phyloP scores from a whole-genome alignment of 768 basidiomycete species.

The Tulasnella sp. region DNA sequence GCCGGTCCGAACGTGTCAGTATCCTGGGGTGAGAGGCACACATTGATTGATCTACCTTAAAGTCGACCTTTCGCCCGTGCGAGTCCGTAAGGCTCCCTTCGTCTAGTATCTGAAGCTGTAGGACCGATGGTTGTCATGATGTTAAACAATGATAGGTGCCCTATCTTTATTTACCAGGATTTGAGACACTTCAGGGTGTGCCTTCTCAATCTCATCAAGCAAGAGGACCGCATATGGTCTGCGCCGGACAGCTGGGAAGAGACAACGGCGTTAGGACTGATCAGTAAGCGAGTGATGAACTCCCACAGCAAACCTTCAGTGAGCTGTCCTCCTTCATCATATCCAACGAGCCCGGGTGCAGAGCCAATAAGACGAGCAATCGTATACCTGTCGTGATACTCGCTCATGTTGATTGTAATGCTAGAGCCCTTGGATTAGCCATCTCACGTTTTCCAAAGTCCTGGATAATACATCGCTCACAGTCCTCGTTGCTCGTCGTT shows the following conservation, averaged over 20 bases:
- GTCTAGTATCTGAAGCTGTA: constrained; percentile 78
- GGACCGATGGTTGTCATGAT: too few species aligned
- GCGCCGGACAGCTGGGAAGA: constrained; percentile 51
- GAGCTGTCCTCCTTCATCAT: constrained; percentile 57
- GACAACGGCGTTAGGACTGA: too few species aligned
- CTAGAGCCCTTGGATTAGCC: constrained; percentile 28
- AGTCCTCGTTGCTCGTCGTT: constrained; percentile 79
- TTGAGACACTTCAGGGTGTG: constrained; percentile 49
- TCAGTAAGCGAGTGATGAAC: too few species aligned
- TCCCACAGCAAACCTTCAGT: constrained; percentile 34
- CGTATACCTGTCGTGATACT: constrained; percentile 53
- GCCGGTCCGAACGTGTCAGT: neutral
- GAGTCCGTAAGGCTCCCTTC: constrained; percentile 86
- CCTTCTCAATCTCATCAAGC: constrained; percentile 62
- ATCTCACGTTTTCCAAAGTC: neutral
- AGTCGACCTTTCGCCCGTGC: constrained; percentile 85
- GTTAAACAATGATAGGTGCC: neutral
- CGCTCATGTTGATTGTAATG: constrained; percentile 93
- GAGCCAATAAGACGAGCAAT: constrained; percentile 86
- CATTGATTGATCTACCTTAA: constrained; percentile 42
- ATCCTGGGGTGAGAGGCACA: neutral
- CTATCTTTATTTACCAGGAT: neutral
- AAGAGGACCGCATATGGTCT: constrained; percentile 57
- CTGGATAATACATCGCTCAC: constrained; percentile 36
- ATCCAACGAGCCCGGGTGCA: constrained; percentile 77